Percentiles rank a stretch among this genome's conserved stretches.
These are phyloP conservation scores for Phialophora chinensis DNA, from an alignment of 2,329 filamentous ascomycete species.

Conservation along the genomic window DNA sequence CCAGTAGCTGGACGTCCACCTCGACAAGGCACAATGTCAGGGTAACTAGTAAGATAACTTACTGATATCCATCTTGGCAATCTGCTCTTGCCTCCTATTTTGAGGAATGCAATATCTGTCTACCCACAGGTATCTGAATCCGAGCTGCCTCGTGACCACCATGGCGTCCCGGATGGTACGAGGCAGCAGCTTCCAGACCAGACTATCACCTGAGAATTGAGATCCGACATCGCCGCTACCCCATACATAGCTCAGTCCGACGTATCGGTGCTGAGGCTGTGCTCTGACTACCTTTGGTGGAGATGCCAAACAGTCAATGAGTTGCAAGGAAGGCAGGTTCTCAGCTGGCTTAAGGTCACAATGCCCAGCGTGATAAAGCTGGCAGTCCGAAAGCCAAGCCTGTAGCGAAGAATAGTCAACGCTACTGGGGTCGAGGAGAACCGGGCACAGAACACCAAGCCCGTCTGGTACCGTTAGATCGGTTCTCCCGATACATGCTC, in stretches of 20 bases:
- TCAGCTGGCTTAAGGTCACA: background rate
- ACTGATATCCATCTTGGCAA: conserved; percentile 35
- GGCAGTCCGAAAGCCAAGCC: conserved; percentile 10
- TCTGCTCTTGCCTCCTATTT: conserved; percentile 28
- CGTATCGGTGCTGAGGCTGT: conserved; percentile 18
- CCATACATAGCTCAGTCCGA: conserved; percentile 37
- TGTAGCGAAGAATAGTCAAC: conserved; percentile 11
- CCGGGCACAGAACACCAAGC: background rate
- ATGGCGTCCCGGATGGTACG: conserved; percentile 37
- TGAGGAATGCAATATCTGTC: conserved; percentile 43
- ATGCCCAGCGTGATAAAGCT: background rate
- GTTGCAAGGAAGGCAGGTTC: background rate
- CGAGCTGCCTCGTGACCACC: conserved; percentile 28
- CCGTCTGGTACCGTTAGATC: background rate
- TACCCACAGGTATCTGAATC: conserved; percentile 35
- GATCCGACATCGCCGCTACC: conserved; percentile 26
- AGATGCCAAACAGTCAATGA: conserved; percentile 6
- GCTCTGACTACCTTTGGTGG: conserved; percentile 5
- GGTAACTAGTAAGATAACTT: background rate
- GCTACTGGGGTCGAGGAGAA: conserved; percentile 4
- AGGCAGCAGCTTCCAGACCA: conserved; percentile 22
- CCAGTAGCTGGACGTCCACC: background rate
- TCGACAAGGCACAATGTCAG: background rate
- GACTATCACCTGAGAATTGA: conserved; percentile 12
- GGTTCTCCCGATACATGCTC: conserved; percentile 8